Conservation (phyloP, 345 rosid species). For the Arabidopsis suecica region DNA sequence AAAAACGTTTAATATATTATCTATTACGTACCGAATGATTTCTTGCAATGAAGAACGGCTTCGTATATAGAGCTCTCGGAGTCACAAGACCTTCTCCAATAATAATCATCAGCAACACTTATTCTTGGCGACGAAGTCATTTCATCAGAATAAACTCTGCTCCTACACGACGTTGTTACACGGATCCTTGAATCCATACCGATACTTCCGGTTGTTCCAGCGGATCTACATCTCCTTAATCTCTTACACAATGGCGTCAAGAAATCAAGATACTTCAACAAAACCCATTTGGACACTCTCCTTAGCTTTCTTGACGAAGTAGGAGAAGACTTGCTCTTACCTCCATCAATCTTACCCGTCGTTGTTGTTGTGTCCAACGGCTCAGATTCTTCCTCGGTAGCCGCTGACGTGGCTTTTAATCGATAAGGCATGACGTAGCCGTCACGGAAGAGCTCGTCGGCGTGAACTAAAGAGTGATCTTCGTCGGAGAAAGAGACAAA, state of each 20-base stretch:
- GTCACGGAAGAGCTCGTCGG: constrained; percentile 83
- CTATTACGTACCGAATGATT: constrained; percentile 62
- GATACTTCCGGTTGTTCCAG: constrained; percentile 48
- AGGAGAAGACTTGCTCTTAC: constrained; percentile 36
- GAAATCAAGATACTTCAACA: constrained; percentile 73
- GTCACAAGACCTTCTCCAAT: constrained; percentile 80
- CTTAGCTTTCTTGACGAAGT: constrained; percentile 56
- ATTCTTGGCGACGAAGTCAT: constrained; percentile 69
- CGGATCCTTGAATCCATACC: constrained; percentile 40
- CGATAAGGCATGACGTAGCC: constrained; percentile 78
- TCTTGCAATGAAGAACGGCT: constrained; percentile 96
- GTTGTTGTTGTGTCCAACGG: constrained; percentile 24
- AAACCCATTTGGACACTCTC: constrained; percentile 58
- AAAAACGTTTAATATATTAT: not conserved
- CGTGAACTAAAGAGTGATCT: constrained; percentile 61
- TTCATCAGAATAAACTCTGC: constrained; percentile 60
- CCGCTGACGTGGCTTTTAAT: constrained; percentile 43
- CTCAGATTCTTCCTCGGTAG: constrained; percentile 11
- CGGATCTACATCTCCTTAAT: constrained; percentile 54
- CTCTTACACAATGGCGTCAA: constrained; percentile 70
- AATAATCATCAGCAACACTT: constrained; percentile 59
- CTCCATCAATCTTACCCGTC: constrained; percentile 22
- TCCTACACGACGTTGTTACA: constrained; percentile 39
- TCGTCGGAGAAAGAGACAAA: constrained; percentile 61
- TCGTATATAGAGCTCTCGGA: constrained; percentile 92